phyloP scores from a whole-genome alignment of 2,329 filamentous ascomycete genomes.

The Alternaria burnsii region DNA sequence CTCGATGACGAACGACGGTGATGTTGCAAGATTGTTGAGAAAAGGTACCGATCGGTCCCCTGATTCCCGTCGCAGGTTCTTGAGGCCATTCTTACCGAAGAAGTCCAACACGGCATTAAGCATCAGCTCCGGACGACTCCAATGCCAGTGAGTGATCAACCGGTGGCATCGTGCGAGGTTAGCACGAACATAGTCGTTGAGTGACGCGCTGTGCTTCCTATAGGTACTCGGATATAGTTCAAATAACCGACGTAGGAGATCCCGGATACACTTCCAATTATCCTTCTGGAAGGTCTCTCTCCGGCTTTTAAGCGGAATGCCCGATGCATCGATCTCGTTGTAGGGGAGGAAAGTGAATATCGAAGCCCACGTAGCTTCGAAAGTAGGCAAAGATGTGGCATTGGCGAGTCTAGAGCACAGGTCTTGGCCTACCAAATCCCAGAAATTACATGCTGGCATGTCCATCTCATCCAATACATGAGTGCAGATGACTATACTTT shows the following conservation, averaged over 20 bases:
- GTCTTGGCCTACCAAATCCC: conserved; percentile 54
- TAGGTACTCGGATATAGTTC: conserved; percentile 57
- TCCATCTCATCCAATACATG: conserved; percentile 52
- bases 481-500: conserved; percentile 58
- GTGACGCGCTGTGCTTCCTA: conserved; percentile 49
- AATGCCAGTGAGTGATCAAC: conserved; percentile 65
- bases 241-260: conserved; percentile 58
- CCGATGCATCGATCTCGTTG: conserved; percentile 60
- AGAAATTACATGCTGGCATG: conserved; percentile 50
- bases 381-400: conserved; percentile 37
- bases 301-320: conserved; percentile 55
- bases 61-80: conserved; percentile 62
- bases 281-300: conserved; percentile 53
- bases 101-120: conserved; percentile 67
- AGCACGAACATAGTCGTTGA: conserved; percentile 64
- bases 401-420: conserved; percentile 30
- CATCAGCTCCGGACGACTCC: conserved; percentile 63
- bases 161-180: conserved; percentile 62
- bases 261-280: conserved; percentile 61
- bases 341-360: conserved; percentile 64
- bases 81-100: conserved; percentile 63
- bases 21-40: conserved; percentile 59
- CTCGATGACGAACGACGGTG: conserved; percentile 55
- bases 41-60: conserved; percentile 62
- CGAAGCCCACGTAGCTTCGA: conserved; percentile 54